Conservation (phyloP, 108 stramenopile species). For the Stephanodiscus minutulus region DNA sequence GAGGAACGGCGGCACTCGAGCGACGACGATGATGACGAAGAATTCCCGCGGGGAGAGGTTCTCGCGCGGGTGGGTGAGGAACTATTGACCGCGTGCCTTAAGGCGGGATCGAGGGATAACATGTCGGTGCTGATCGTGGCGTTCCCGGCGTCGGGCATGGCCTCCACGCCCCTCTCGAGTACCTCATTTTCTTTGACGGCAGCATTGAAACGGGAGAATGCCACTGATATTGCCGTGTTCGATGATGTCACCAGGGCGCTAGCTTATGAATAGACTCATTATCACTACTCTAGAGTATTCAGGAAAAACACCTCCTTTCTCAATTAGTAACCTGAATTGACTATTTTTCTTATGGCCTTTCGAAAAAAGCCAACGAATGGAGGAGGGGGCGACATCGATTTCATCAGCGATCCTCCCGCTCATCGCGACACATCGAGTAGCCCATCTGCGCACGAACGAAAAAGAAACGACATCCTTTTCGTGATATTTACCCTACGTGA, state of each 20-base stretch:
- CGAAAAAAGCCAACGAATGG: too few species aligned
- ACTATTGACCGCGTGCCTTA: conserved; percentile 68
- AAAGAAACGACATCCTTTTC: not conserved
- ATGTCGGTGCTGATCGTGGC: conserved; percentile 85
- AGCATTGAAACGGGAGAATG: not conserved
- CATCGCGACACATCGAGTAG: too few species aligned
- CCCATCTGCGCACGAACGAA: too few species aligned
- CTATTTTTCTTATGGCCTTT: too few species aligned
- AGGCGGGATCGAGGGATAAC: conserved; percentile 78
- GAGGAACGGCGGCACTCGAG: too few species aligned
- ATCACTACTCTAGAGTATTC: too few species aligned
- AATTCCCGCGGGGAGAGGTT: conserved; percentile 23
- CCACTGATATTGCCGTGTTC: not conserved
- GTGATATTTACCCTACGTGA: conserved; percentile 22
- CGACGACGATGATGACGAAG: conserved; percentile 66
- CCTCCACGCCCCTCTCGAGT: not conserved
- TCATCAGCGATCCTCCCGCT: too few species aligned
- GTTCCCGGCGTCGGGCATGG: conserved; percentile 47
- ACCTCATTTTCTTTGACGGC: not conserved
- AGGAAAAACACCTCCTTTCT: too few species aligned
- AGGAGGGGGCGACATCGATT: too few species aligned
- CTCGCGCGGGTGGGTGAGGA: conserved; percentile 77
- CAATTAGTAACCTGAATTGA: too few species aligned
- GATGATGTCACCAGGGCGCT: conserved; percentile 22
- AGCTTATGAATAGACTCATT: conserved; percentile 28